Evolutionary conservation across 768 basidiomycete species (phyloP).

Genomic region (Leccinum pellstonianum): DNA sequence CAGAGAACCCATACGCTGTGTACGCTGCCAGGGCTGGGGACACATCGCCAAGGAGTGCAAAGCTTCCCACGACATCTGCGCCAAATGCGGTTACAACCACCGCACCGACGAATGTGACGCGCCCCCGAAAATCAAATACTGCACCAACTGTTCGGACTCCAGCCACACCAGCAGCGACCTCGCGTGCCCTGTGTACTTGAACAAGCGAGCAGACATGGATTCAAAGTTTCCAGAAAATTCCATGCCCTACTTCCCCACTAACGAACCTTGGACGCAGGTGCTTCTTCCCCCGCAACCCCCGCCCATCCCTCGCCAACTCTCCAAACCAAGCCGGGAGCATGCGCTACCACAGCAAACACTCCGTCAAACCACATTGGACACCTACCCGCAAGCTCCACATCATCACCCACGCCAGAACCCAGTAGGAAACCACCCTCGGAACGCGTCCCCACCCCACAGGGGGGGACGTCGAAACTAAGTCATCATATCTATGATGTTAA

Average conservation of each 20-base stretch:
- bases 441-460: neutral
- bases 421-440: neutral
- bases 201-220: neutral
- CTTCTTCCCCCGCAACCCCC: neutral
- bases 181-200: neutral
- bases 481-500: neutral
- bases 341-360: no score
- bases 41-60: no score
- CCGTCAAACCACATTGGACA: no score
- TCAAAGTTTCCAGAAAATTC: constrained; percentile 1
- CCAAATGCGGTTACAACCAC: neutral
- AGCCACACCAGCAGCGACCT: neutral
- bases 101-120: neutral
- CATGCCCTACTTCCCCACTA: constrained; percentile 8
- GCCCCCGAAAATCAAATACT: fast-evolving
- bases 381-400: no score
- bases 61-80: no score
- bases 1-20: no score
- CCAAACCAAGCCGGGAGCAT: no score
- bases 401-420: no score
- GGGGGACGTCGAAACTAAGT: neutral
- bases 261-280: constrained; percentile 1
- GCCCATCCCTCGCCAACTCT: no score
- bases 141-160: neutral
- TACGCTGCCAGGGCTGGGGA: no score